A percentile compares a stretch with the other conserved stretches of the same genome.
phyloP scores from a whole-genome alignment of 495 filamentous ascomycete genomes.

The Hypoxylon lenormandii region DNA sequence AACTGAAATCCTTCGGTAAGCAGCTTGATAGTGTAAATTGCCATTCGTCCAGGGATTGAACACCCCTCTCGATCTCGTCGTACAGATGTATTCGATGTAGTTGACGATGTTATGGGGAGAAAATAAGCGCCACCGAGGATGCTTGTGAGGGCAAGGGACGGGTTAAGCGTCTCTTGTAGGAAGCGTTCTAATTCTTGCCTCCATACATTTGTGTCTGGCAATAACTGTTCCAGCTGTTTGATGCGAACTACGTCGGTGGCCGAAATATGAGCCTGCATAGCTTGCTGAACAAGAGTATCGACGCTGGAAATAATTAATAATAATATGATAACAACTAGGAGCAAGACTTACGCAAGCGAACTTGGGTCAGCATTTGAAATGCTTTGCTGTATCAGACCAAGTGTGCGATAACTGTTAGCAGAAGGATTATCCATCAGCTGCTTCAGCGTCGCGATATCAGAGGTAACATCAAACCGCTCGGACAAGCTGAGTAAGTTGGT shows the following conservation, averaged over 20 bases:
- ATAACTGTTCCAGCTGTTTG: conserved; percentile 38
- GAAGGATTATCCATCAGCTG: conserved; percentile 53
- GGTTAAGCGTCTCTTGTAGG: conserved; percentile 67
- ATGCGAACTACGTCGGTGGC: conserved; percentile 33
- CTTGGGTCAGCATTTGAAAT: conserved; percentile 54
- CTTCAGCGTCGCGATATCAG: conserved; percentile 50
- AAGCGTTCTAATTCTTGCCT: conserved; percentile 66
- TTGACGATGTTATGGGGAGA: conserved; percentile 61
- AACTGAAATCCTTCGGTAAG: conserved; percentile 55
- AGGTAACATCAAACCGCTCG: conserved; percentile 53
- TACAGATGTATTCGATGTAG: conserved; percentile 42
- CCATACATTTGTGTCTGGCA: conserved; percentile 62
- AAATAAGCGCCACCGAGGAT: conserved; percentile 76
- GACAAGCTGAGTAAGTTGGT: conserved; percentile 59
- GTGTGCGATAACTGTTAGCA: conserved; percentile 46
- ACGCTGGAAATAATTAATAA: conserved; percentile 50
- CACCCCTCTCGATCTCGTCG: conserved; percentile 73
- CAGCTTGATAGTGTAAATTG: conserved; percentile 71
- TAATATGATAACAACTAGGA: background rate
- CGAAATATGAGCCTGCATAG: conserved; percentile 45
- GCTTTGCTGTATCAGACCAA: conserved; percentile 57
- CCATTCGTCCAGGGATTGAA: conserved; percentile 78
- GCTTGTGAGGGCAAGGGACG: conserved; percentile 77
- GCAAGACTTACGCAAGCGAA: conserved; percentile 57
- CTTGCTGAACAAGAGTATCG: conserved; percentile 61